These are phyloP conservation scores for Leccinum subgranulosum DNA, from an alignment of 768 basidiomycete genomes.

Conservation along the genomic window DNA sequence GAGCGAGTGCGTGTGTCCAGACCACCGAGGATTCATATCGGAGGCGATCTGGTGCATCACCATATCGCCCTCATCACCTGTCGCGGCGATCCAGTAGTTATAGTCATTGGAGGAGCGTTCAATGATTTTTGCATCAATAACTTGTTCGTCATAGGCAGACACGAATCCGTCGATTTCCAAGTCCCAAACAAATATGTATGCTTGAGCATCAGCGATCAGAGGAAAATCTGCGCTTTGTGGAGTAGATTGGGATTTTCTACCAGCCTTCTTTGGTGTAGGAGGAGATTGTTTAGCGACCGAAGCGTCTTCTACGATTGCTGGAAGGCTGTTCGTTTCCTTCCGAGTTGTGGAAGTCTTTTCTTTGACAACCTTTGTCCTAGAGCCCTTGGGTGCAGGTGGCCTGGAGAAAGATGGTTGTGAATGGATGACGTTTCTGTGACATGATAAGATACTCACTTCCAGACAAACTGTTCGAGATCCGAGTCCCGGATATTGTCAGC, in stretches of 20 bases:
- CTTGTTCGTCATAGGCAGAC: conserved; percentile 46
- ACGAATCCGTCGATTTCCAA: conserved; percentile 45
- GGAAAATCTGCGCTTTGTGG: conserved; percentile 18
- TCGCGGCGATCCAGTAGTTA: conserved; percentile 58
- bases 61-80: conserved; percentile 44
- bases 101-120: conserved; percentile 43
- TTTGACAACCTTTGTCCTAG: conserved; percentile 14
- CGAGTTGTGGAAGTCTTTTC: conserved; percentile 13
- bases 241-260: conserved; percentile 17
- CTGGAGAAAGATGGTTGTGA: conserved; percentile 10
- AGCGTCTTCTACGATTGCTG: conserved; percentile 2
- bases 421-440: not conserved
- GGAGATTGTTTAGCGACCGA: conserved; percentile 6
- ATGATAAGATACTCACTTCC: conserved; percentile 56
- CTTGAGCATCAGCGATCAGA: conserved; percentile 41
- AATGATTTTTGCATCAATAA: conserved; percentile 53
- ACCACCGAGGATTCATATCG: conserved; percentile 72
- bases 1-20: conserved; percentile 60
- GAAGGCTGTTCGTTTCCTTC: conserved; percentile 3
- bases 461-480: conserved; percentile 77
- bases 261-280: conserved; percentile 15
- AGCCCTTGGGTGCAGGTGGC: conserved; percentile 20
- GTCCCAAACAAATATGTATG: conserved; percentile 65
- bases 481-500: conserved; percentile 66
- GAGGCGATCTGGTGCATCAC: conserved; percentile 62